Conservation (phyloP, 345 rosid genomes). For the Reutealis trisperma region DNA sequence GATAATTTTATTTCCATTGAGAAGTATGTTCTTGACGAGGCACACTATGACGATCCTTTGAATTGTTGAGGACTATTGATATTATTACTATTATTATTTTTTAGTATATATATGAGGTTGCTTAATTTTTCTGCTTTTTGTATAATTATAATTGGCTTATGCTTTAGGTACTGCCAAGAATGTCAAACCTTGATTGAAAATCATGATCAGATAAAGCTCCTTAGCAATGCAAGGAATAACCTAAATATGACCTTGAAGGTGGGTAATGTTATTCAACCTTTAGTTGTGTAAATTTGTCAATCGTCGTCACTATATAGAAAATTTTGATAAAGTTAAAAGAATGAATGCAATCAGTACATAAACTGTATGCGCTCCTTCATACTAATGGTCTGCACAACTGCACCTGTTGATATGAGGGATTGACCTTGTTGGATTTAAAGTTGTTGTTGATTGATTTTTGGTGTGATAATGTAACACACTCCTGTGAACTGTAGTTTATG, state of each 20-base stretch:
- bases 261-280: background rate
- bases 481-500: constrained; percentile 1
- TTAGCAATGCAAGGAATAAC: constrained; percentile 95
- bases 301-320: background rate
- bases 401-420: background rate
- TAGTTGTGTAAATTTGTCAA: background rate
- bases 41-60: background rate
- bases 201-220: constrained; percentile 97
- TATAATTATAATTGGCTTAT: constrained; percentile 18
- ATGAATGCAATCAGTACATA: background rate
- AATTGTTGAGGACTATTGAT: background rate
- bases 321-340: background rate
- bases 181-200: constrained; percentile 97
- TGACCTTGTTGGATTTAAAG: constrained; percentile 4
- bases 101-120: background rate
- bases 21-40: constrained; percentile 45
- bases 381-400: background rate
- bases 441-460: background rate
- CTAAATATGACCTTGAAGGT: constrained; percentile 90
- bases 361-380: background rate
- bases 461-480: constrained; percentile 1
- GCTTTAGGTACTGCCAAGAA: constrained; percentile 80
- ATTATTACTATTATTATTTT: too few species aligned
- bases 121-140: background rate
- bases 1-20: constrained; percentile 85